phyloP scores from a whole-genome alignment of 208 protist genomes.

The Strigomonas galati region DNA sequence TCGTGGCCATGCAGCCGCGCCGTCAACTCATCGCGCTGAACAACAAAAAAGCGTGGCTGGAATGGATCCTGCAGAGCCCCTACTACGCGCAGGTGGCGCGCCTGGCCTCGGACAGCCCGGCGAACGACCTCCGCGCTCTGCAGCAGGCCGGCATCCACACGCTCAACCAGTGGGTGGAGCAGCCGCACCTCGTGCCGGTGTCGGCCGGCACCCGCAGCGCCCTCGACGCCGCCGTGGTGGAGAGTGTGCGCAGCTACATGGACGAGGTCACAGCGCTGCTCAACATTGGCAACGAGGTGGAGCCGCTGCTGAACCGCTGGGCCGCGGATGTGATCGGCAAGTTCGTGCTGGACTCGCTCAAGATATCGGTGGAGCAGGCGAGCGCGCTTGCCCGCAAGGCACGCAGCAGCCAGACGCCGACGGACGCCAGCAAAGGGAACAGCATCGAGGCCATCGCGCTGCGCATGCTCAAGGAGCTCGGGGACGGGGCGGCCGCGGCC shows the following conservation, averaged over 20 bases:
- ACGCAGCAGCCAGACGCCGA: constrained; percentile 26
- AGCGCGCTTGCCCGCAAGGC: constrained; percentile 35
- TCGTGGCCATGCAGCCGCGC: constrained; percentile 71
- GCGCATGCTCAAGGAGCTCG: constrained; percentile 17
- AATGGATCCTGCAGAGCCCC: constrained; percentile 66
- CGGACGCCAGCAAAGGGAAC: constrained; percentile 12
- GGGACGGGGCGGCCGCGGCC: not conserved
- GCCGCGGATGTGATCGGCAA: constrained; percentile 64
- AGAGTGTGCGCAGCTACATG: constrained; percentile 71
- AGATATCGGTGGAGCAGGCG: constrained; percentile 52
- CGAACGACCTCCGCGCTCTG: constrained; percentile 59
- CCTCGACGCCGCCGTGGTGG: constrained; percentile 72
- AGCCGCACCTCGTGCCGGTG: constrained; percentile 69
- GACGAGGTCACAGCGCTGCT: constrained; percentile 58
- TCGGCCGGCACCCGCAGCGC: constrained; percentile 63
- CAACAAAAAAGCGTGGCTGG: constrained; percentile 60
- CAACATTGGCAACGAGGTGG: constrained; percentile 43
- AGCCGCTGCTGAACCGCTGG: constrained; percentile 47
- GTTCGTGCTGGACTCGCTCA: constrained; percentile 71
- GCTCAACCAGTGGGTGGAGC: constrained; percentile 80
- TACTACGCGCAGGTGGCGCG: constrained; percentile 76
- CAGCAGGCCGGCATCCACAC: constrained; percentile 69
- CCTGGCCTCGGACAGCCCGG: constrained; percentile 46
- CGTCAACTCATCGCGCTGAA: constrained; percentile 63
- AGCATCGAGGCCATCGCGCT: constrained; percentile 9